Percentiles rank a stretch among this genome's conserved stretches.
Evolutionary conservation across 768 basidiomycete species (phyloP).

Genomic region (Gyrodon lividus): DNA sequence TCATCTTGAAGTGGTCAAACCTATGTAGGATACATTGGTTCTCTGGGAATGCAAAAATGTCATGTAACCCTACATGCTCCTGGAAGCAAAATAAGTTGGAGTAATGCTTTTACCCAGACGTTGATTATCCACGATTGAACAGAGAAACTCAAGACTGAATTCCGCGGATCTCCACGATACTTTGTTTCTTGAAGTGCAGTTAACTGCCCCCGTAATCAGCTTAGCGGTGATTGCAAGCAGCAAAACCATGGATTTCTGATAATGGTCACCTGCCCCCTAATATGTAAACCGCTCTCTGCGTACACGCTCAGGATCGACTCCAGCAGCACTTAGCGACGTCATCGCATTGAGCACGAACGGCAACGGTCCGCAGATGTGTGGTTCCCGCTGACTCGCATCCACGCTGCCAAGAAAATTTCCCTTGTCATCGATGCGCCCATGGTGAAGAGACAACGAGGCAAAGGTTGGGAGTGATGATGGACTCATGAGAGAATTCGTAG

Average conservation of each 20-base stretch:
- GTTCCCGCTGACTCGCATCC: conserved; percentile 13
- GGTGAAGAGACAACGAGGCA: conserved; percentile 12
- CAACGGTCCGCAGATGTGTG: conserved; percentile 24
- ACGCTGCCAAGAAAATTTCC: conserved; percentile 21
- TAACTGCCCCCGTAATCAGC: not conserved
- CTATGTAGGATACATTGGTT: not conserved
- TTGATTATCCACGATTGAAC: too few relatives aligned
- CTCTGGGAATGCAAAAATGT: not conserved
- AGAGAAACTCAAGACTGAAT: not conserved
- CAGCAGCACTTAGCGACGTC: conserved; percentile 20
- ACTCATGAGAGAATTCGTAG: not conserved
- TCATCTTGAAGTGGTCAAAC: not conserved
- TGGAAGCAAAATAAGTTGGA: too few relatives aligned
- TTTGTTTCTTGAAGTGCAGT: not conserved
- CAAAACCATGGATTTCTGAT: not conserved
- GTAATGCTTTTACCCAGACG: too few relatives aligned
- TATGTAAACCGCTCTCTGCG: conserved; percentile 26
- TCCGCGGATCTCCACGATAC: not conserved
- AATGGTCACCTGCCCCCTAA: conserved; percentile 2
- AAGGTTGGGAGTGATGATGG: conserved; percentile 8
- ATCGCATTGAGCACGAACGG: conserved; percentile 24
- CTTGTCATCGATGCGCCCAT: conserved; percentile 17
- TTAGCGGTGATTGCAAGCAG: not conserved
- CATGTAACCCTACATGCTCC: too few relatives aligned
- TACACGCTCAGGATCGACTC: conserved; percentile 24